Evolutionary conservation across 345 rosid species (phyloP), one percentile per base, ranked within the genome.

Genomic region (Brassica carinata): DNA sequence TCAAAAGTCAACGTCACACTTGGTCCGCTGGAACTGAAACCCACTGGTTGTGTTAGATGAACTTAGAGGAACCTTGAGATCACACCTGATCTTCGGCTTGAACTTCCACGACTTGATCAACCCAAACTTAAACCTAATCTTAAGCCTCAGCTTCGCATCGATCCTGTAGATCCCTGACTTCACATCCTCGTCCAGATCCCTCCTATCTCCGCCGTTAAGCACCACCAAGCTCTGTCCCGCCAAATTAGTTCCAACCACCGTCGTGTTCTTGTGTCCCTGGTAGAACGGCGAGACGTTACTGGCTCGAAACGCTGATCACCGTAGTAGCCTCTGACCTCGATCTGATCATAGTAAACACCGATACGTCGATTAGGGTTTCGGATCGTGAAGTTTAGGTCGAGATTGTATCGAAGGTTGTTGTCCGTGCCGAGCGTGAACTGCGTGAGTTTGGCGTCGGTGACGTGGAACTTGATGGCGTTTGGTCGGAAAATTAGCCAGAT

Each of bases 191-290:
- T 86, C 80, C 17, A 75, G 82, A 30, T 80, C 76, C 4, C 72
- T 2, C 51, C 77, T 3, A 1, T 64, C 85, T 3, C 82, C 80
- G 7, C 82, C 80, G 3, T 73, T 67, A 11, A 89, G 86, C 36
- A 79, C 0, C 30, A 86, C 57, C 36, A 77, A 0, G 0, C 55
- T 26, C 64, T 82, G 83, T 7, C 96, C 91, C 0, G 7, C 11
- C 18, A 92, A 83, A 2, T 43, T 82, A 19, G 87, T 62, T 7
- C 57, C 81, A 71, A 92, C 76, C 68, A 63, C 64, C 26, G 87
- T 94, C 0, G 97, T 92, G 33, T 81, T 92, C 86, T 94, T 94
- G 79, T 87, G 93, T 0, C 97, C 98, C 61, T 94, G 96, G 36
- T 89, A 94, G 58, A 94, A 90, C 15, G 92, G 85, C 0, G 75